Evolutionary conservation across 139 green algal species (phyloP), one percentile per base, ranked within the genome.

Genomic region (Chloropicon primus): DNA sequence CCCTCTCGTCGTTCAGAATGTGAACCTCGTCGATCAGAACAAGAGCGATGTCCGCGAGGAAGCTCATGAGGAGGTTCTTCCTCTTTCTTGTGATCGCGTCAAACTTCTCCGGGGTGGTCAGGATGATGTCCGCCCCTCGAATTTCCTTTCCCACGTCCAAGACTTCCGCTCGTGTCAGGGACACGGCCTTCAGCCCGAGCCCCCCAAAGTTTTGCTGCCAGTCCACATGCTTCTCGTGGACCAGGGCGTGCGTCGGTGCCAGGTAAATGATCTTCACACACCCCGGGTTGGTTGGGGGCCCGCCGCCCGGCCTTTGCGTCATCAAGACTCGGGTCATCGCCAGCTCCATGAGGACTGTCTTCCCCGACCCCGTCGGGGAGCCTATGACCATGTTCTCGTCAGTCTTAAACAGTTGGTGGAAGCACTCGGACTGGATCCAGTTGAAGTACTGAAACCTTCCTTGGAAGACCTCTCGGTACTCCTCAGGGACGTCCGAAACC

Each of bases 281-380:
- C 77, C 27, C 26, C 25, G 25, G 27, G 17, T 41, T 27, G n/a
- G 23, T 54, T 62, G 25, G 23, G 62, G n/a, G 71, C 25, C 71
- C 23, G 41, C 54, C 3, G 21, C 22, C 24, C 5, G n/a, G n/a
- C n/a, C n/a, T n/a, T n/a, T 53, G 27, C 22, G 54, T 17, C 0
- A 75, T 82, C 25, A 96, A 73, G 77, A 96, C 28, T 0, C 87
- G 79, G 26, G 97, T 75, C n/a, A 97, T 87, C 0, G 88, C 90
- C 54, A 98, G 88, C 85, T 98, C 94, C 85, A 98, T 87, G 0
- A 97, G 81, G 0, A 91, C 91, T 0, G 94, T 98, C 79, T 98
- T 98, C 73, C 94, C 94, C 72, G 85, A 87, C 3, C 92, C 94
- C 23, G 92, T 97, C 0, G 92, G 92, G 0, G 92, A 88, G 3